Evolutionary conservation across 345 rosid genomes (phyloP), one percentile per base, ranked within the genome.

Genomic region (Brassica napus): DNA sequence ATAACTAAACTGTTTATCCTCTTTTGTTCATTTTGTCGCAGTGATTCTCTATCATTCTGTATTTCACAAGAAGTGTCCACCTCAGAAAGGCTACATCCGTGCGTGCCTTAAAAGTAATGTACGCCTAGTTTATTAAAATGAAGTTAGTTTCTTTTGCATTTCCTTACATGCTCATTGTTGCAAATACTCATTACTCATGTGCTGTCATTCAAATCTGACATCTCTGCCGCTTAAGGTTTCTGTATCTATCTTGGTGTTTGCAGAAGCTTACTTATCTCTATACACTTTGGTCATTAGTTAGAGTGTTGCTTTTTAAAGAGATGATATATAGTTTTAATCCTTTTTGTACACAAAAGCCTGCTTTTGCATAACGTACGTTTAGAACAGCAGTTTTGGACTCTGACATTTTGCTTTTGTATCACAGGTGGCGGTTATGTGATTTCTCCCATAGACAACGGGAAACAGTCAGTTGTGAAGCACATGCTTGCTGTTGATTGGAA

Each of bases 401-500:
- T 79, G 39, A 66, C 54, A 62, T 54, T 79, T 35, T 74, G 47
- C 28, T 68, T 39, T 52, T 77, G 55, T 68, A 44, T 87, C 74
- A 76, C 86, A 92, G 97, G 98, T 83, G 98, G 97, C 47, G 98
- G 98, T 82, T 94, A 88, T 85, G 97, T 94, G 66, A 85, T 94
- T 71, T 86, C 94, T 83, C 98, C 97, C 14, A 78, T 84, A 23
- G 87, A 87, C 68, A 87, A 91, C 55, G 97, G 94, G 69, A 88
- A 81, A 80, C 89, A 86, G 55, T 94, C 98, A 55, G 84, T 88
- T 31, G 97, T 94, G 67, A 94, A 94, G 84, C 97, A 92, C 86
- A 94, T 94, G 98, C 97, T 94, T 81, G 98, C 97, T 77, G 83
- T 91, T 84, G 97, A 94, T 77, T 94, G 97, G 98, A 94, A 91